Evolutionary conservation across 2,329 filamentous ascomycete genomes (phyloP).

Genomic region (Aspergillus spinulosporus): DNA sequence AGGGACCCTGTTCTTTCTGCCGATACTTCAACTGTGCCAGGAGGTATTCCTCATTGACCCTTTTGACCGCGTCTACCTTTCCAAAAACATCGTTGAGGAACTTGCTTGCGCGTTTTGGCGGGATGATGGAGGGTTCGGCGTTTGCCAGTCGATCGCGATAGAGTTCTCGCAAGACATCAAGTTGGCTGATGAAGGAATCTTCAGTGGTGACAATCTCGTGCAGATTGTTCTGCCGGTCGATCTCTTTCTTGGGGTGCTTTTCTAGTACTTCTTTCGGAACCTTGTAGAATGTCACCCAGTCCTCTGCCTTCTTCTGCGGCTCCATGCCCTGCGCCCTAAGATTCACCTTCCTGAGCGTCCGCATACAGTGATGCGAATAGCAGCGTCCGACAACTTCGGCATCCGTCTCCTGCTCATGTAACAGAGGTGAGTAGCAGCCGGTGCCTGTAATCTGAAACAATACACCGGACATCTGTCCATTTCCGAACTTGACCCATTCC

Average conservation of each 20-base stretch:
- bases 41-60: conserved; percentile 89
- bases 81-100: conserved; percentile 91
- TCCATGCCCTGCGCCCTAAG: conserved; percentile 71
- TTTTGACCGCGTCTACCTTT: conserved; percentile 81
- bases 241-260: conserved; percentile 75
- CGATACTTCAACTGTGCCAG: conserved; percentile 93
- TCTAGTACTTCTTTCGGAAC: conserved; percentile 75
- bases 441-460: conserved; percentile 88
- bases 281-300: conserved; percentile 89
- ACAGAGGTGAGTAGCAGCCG: conserved; percentile 83
- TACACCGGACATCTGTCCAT: conserved; percentile 79
- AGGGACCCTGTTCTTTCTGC: conserved; percentile 94
- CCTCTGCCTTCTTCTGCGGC: conserved; percentile 67
- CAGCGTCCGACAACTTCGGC: conserved; percentile 68
- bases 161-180: conserved; percentile 79
- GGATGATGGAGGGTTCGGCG: conserved; percentile 76
- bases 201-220: conserved; percentile 95
- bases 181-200: conserved; percentile 83
- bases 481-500: conserved; percentile 94
- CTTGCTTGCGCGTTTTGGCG: conserved; percentile 71
- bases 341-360: conserved; percentile 93
- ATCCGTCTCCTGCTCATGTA: conserved; percentile 65
- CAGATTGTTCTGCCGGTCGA: conserved; percentile 88
- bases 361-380: conserved; percentile 90
- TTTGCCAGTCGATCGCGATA: conserved; percentile 78